A percentile compares a stretch with the other conserved stretches of the same genome.
phyloP scores from a whole-genome alignment of 1,139 yeast species.

The Candida dubliniensis region DNA sequence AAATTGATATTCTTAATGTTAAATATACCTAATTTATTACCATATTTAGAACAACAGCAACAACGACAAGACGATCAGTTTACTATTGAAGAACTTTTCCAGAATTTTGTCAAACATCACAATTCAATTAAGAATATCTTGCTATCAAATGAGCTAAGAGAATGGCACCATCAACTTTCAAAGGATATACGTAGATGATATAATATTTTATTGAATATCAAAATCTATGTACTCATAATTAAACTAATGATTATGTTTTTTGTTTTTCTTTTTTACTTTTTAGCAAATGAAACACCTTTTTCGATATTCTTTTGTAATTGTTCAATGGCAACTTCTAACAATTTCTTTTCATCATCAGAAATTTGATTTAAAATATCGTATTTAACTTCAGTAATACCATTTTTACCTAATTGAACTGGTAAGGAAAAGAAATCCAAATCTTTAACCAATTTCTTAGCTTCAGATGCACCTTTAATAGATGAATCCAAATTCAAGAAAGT shows the following conservation, averaged over 20 bases:
- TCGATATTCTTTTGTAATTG: slow-evolving; percentile 74
- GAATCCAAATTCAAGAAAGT: slow-evolving; percentile 57
- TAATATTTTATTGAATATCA: neutral
- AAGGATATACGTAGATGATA: neutral
- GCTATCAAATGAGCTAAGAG: neutral
- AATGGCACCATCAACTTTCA: neutral
- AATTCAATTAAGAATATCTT: slow-evolving; percentile 11
- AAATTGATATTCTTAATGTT: slow-evolving; percentile 12
- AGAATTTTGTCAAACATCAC: slow-evolving; percentile 6
- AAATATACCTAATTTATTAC: slow-evolving; percentile 11
- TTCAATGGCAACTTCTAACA: slow-evolving; percentile 78
- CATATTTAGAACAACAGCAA: slow-evolving; percentile 3
- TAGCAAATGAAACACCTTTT: slow-evolving; percentile 61
- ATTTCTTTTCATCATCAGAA: slow-evolving; percentile 64
- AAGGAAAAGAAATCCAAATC: slow-evolving; percentile 93
- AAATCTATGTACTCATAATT: neutral
- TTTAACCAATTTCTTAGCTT: slow-evolving; percentile 70
- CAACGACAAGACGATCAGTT: neutral
- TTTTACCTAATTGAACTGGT: slow-evolving; percentile 83
- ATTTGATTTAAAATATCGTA: slow-evolving; percentile 53
- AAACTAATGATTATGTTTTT: neutral
- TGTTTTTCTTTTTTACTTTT: slow-evolving; percentile 17
- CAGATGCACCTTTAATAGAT: slow-evolving; percentile 60
- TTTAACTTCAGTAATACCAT: slow-evolving; percentile 75
- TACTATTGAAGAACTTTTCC: slow-evolving; percentile 6